Percentiles rank a stretch among this genome's conserved stretches.
Evolutionary conservation across 1,139 yeast species (phyloP).

Genomic region (Groenewaldozyma auringiensis): DNA sequence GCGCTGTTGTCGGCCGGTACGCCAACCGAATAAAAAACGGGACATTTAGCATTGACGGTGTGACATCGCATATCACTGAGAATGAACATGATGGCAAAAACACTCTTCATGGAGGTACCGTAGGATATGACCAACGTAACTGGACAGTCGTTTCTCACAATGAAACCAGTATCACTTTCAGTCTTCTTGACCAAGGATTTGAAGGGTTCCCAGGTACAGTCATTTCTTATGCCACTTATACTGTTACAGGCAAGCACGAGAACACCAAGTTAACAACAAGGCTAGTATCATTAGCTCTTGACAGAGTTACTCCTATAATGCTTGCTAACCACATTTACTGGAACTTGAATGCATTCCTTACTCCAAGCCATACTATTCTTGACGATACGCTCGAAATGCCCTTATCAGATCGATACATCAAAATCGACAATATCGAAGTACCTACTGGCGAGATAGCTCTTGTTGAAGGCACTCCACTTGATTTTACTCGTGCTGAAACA

Average conservation of each 20-base stretch:
- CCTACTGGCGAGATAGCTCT: constrained; percentile 13
- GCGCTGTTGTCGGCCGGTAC: constrained; percentile 53
- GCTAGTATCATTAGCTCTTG: constrained; percentile 34
- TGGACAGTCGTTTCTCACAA: constrained; percentile 12
- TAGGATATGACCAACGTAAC: constrained; percentile 38
- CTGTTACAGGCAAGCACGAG: constrained; percentile 25
- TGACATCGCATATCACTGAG: constrained; percentile 31
- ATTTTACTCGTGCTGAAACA: constrained; percentile 10
- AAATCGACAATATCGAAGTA: constrained; percentile 7
- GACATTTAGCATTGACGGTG: constrained; percentile 33
- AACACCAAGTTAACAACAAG: constrained; percentile 37
- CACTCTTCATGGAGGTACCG: constrained; percentile 39
- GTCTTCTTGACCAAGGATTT: constrained; percentile 36
- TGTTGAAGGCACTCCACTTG: constrained; percentile 8
- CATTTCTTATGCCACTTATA: constrained; percentile 36
- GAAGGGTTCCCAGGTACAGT: constrained; percentile 46
- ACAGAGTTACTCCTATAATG: constrained; percentile 40
- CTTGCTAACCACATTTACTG: constrained; percentile 53
- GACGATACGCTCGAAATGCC: constrained; percentile 12
- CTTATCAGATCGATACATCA: constrained; percentile 9
- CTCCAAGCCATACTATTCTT: constrained; percentile 5
- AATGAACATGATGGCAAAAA: constrained; percentile 35
- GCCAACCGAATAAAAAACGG: constrained; percentile 47
- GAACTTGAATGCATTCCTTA: constrained; percentile 31
- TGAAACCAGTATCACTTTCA: constrained; percentile 11